Percentiles rank a stretch among this genome's conserved stretches.
phyloP scores from a whole-genome alignment of 768 basidiomycete species.

The Nevesoporus exiguus region DNA sequence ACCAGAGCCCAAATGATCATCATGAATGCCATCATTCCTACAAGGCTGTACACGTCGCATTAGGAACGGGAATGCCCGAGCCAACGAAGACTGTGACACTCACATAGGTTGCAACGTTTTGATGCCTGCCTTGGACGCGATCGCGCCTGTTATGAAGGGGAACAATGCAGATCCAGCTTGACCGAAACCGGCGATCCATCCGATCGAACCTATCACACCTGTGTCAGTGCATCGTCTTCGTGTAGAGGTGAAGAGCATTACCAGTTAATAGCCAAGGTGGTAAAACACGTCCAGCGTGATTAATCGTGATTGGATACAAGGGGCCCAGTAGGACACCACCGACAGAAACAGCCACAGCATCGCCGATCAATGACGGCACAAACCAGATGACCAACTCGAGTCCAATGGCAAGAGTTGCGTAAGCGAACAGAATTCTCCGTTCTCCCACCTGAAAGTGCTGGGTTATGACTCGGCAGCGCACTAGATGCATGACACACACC shows the following conservation, averaged over 20 bases:
- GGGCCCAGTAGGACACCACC: conserved; percentile 54
- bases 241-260: background rate
- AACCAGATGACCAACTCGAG: conserved; percentile 59
- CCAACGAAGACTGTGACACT: background rate
- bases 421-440: conserved; percentile 49
- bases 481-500: conserved; percentile 25
- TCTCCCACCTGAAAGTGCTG: conserved; percentile 45
- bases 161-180: conserved; percentile 71
- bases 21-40: conserved; percentile 44
- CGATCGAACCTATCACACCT: conserved; percentile 45
- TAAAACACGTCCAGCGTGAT: conserved; percentile 61
- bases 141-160: conserved; percentile 70
- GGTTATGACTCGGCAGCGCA: background rate
- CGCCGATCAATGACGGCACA: conserved; percentile 49
- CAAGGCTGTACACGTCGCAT: conserved; percentile 15
- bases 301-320: conserved; percentile 60
- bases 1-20: conserved; percentile 41
- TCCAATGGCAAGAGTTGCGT: conserved; percentile 49
- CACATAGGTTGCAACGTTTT: conserved; percentile 36
- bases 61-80: background rate
- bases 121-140: conserved; percentile 59
- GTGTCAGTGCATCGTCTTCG: background rate
- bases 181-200: conserved; percentile 67
- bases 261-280: conserved; percentile 67
- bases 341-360: conserved; percentile 53